Conservation (phyloP, 164 flowering plant genomes). For the Cinnamomum micranthum region DNA sequence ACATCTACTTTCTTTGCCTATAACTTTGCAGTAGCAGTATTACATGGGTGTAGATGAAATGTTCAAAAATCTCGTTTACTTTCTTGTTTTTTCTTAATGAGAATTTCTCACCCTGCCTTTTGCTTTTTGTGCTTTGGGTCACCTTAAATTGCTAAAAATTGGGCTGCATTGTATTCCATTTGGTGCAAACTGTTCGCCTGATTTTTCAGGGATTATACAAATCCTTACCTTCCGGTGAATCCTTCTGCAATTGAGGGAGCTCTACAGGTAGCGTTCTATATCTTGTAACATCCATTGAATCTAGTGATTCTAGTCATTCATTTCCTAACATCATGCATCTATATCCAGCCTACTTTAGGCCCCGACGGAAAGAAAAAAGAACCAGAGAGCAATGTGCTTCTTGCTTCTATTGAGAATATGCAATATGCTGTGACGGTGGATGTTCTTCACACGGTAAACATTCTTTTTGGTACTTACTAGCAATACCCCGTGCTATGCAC, state of each 20-base stretch:
- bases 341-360: slow-evolving; percentile 60
- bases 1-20: too few relatives aligned
- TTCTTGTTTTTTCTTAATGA: too few relatives aligned
- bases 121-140: background rate
- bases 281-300: background rate
- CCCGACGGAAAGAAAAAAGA: slow-evolving; percentile 82
- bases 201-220: slow-evolving; percentile 78
- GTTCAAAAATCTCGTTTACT: too few relatives aligned
- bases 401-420: slow-evolving; percentile 89
- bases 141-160: background rate
- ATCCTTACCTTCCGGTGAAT: slow-evolving; percentile 89
- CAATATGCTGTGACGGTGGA: slow-evolving; percentile 93
- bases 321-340: slow-evolving; percentile 17
- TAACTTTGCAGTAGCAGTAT: too few relatives aligned
- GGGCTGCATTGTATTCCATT: background rate
- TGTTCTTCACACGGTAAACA: slow-evolving; percentile 74
- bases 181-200: background rate
- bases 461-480: background rate
- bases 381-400: slow-evolving; percentile 86
- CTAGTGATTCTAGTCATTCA: slow-evolving; percentile 2
- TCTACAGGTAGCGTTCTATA: slow-evolving; percentile 41
- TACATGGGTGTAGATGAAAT: too few relatives aligned
- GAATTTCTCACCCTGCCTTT: background rate
- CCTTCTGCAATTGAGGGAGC: slow-evolving; percentile 84
- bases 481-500: too few relatives aligned